phyloP scores from a whole-genome alignment of 129 eudicot genomes.

The Pittosporum tobira region DNA sequence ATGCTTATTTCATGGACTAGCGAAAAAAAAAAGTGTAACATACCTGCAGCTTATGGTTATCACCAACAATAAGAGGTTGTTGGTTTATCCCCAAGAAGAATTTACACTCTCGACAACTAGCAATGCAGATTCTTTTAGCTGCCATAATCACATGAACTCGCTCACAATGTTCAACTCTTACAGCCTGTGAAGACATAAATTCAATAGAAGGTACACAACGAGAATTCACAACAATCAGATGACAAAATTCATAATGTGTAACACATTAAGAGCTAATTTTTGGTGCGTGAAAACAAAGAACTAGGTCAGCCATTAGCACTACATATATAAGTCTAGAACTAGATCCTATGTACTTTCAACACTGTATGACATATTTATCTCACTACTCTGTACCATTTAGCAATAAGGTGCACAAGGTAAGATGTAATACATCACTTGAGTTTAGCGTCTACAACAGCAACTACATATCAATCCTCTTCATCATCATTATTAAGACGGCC shows the following conservation, averaged over 20 bases:
- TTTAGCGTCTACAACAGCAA: too few relatives aligned
- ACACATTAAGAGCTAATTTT: background rate
- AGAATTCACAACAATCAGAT: background rate
- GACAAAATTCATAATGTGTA: background rate
- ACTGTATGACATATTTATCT: background rate
- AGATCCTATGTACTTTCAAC: background rate
- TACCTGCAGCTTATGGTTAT: constrained; percentile 97
- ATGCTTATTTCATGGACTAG: background rate
- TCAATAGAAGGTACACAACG: background rate
- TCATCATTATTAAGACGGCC: too few relatives aligned
- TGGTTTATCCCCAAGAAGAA: constrained; percentile 95
- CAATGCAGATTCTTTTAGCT: constrained; percentile 84
- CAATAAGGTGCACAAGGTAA: too few relatives aligned
- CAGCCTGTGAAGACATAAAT: constrained; percentile 46
- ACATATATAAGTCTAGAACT: background rate
- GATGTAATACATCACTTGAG: too few relatives aligned
- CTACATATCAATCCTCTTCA: too few relatives aligned
- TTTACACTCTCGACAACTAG: constrained; percentile 93
- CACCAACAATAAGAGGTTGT: constrained; percentile 92
- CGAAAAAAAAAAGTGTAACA: constrained; percentile 7
- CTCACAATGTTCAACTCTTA: constrained; percentile 96
- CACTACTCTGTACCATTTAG: too few relatives aligned
- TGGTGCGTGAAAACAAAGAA: background rate
- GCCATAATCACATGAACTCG: constrained; percentile 90
- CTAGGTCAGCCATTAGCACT: background rate